Conservation (phyloP, 2,329 filamentous ascomycete species). For the Penicillium decumbens region DNA sequence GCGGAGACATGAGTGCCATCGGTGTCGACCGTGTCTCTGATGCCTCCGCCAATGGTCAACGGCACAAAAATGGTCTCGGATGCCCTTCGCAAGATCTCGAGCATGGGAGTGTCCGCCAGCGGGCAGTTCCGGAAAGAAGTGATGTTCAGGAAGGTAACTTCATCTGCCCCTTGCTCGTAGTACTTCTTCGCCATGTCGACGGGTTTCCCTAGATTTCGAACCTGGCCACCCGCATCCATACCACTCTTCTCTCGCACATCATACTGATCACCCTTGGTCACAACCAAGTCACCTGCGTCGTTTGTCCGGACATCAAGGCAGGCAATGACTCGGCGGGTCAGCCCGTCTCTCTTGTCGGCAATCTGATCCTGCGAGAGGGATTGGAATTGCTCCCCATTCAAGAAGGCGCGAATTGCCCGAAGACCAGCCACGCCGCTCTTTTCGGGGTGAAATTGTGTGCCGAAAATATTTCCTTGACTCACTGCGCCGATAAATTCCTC, state of each 20-base stretch:
- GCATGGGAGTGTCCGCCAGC: constrained; percentile 87
- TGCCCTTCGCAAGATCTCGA: constrained; percentile 81
- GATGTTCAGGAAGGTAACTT: constrained; percentile 97
- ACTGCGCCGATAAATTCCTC: constrained; percentile 92
- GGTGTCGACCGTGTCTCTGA: constrained; percentile 84
- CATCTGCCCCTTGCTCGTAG: constrained; percentile 94
- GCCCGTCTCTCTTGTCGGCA: constrained; percentile 50
- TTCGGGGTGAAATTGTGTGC: constrained; percentile 95
- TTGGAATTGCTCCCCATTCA: constrained; percentile 63
- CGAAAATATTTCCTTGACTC: constrained; percentile 77
- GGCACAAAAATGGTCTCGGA: constrained; percentile 94
- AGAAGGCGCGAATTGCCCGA: constrained; percentile 76
- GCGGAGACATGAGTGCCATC: constrained; percentile 84
- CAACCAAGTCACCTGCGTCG: constrained; percentile 88
- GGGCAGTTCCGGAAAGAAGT: constrained; percentile 96
- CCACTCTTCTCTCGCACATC: constrained; percentile 85
- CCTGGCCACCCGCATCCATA: constrained; percentile 53
- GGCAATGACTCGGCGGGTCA: constrained; percentile 91
- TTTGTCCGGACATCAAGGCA: constrained; percentile 95
- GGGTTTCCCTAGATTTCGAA: constrained; percentile 93
- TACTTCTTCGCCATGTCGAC: constrained; percentile 91
- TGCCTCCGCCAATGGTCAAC: constrained; percentile 90
- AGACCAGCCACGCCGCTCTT: constrained; percentile 91
- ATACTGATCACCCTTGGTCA: constrained; percentile 98
- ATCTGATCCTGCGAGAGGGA: constrained; percentile 42